phyloP scores from a whole-genome alignment of 148 eudicot genomes.

The Cornus controversa region DNA sequence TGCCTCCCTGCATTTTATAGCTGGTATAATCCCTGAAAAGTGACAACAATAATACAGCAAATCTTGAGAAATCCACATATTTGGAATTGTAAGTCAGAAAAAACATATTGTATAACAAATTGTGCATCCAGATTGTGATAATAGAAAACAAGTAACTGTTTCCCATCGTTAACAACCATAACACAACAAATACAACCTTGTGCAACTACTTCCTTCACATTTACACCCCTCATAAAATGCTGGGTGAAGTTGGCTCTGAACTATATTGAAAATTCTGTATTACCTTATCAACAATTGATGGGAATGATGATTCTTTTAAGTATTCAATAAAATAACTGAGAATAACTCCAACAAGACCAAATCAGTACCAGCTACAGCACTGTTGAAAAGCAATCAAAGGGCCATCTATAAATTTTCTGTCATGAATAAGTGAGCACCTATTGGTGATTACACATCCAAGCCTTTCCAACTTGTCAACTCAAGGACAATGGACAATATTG shows the following conservation, averaged over 20 bases:
- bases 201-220: background rate
- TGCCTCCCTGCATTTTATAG: slow-evolving; percentile 58
- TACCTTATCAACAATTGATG: too few species aligned
- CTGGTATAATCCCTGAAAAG: slow-evolving; percentile 22
- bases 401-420: background rate
- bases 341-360: background rate
- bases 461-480: background rate
- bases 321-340: too few species aligned
- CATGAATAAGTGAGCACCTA: background rate
- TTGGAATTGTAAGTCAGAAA: background rate
- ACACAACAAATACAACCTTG: background rate
- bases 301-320: background rate
- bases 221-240: background rate
- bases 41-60: background rate
- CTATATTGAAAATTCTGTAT: too few species aligned
- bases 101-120: background rate
- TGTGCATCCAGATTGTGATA: background rate
- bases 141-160: background rate
- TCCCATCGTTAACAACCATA: background rate
- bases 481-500: background rate
- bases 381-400: background rate
- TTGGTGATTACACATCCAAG: too few species aligned
- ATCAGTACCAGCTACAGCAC: background rate
- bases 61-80: background rate
- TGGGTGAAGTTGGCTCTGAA: background rate